Base-by-base conservation (phyloP, 148 eudicot genomes). In the Chenopodium quinoa region DNA sequence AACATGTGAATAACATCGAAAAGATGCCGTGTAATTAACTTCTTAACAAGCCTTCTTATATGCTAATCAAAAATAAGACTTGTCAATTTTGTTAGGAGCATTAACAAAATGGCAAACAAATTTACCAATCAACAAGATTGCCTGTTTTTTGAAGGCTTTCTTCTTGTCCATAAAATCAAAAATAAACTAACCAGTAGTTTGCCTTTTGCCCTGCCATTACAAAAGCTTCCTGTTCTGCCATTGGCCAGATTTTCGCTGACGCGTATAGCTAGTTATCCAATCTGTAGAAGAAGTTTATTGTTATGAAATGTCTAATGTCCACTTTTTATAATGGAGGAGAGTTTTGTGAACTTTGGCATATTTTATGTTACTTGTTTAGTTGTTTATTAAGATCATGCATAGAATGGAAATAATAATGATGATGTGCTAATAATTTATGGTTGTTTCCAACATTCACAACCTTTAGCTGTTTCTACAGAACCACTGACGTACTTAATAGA, bases 231-330 rank as follows among this genome's bases (percentile, higher is more conserved):
- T n/a, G 34, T 77, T 71, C 47, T 1, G 12, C n/a, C 27, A 77
- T 64, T 83, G 68, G 73, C 29, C 77, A 65, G 14, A 37, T 63
- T 78, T 23, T 31, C 63, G 74, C 58, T 72, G 85, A 83, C 78
- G 78, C 74, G 52, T 32, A 66, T 54, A 72, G n/a, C n/a, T n/a
- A n/a, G 75, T 37, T 72, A 78, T 78, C 81, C 71, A 77, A 64
- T 37, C 27, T 44, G 64, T 71, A 71, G 64, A 71, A 71, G n/a
- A 37, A 32, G 67, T 52, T 40, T 23, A 14, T 48, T 4, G 34
- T 32, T 72, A 78, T 83, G 85, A 71, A 37, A 73, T 83, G 81
- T 83, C 85, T 78, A 81, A 75, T 70, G 76, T 62, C 81, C 85
- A 83, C 81, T 83, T n/a, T n/a, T 72, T 22, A 16, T 67, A 68